These are phyloP conservation scores for Penicillium sp. DNA, from an alignment of 2,329 filamentous ascomycete genomes.

Conservation along the genomic window DNA sequence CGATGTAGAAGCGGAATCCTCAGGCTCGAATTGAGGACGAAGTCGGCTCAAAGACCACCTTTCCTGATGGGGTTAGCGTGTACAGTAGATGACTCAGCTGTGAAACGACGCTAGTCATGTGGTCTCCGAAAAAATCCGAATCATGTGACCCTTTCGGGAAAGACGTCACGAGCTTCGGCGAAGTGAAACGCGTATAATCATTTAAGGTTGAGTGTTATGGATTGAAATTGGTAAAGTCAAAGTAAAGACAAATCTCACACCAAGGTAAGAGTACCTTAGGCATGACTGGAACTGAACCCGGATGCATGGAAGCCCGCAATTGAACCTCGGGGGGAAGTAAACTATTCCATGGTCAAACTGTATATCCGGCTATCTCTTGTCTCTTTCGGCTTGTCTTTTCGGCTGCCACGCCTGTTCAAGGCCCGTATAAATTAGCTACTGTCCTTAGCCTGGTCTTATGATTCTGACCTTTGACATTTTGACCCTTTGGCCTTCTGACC, in stretches of 20 bases:
- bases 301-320: conserved; percentile 6
- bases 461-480: background rate
- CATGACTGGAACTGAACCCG: background rate
- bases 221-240: background rate
- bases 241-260: background rate
- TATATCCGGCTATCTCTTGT: conserved; percentile 19
- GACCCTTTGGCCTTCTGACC: background rate
- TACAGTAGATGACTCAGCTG: conserved; percentile 8
- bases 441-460: background rate
- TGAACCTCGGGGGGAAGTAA: conserved; percentile 25
- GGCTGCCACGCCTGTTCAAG: conserved; percentile 10
- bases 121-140: conserved; percentile 19
- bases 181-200: background rate
- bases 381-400: conserved; percentile 3
- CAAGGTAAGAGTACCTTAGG: background rate
- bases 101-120: conserved; percentile 13
- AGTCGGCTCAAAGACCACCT: conserved; percentile 20
- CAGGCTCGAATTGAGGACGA: conserved; percentile 25
- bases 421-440: background rate
- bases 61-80: conserved; percentile 18
- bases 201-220: background rate
- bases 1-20: conserved; percentile 29
- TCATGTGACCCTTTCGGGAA: conserved; percentile 16
- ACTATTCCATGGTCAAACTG: conserved; percentile 16
- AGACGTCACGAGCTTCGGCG: conserved; percentile 1